Evolutionary conservation across 257 asterid species (phyloP), one percentile per base, ranked within the genome.

Genomic region (Solanum chiquidenum): DNA sequence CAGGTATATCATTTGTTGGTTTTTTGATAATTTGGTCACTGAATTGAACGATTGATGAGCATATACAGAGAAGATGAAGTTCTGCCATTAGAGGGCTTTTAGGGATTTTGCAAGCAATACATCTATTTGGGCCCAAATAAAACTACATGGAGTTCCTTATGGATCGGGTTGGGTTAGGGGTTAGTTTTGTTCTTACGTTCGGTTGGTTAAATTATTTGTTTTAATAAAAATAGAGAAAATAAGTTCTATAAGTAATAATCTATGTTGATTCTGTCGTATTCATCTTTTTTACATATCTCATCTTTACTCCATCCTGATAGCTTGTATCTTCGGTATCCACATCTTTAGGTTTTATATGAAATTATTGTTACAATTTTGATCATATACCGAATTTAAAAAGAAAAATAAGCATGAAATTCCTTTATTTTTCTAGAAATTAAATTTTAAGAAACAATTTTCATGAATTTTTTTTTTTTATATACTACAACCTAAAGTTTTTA

Each of bases 1-100:
- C 5, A 84, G 89, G 58, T 66, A 49, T 86, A 88, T 87, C 97
- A 93, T 79, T 88, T 38, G 49, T 46, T 84, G 73, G 62, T 1
- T 75, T 4, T 71, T 33, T 49, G 83, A 42, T 20, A 27, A 60
- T 33, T 86, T 86, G 69, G 49, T 71, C 12, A 12, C 16, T 80
- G 68, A 44, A 55, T n/a, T 20, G 64, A 55, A 52, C 34, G 33
- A 69, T 16, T n/a, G 68, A 42, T 25, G 83, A 27, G 58, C 44
- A 14, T 2, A 35, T 13, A 35, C 83, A 25, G n/a, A n/a, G 83
- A 85, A 85, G 60, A 76, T 40, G 83, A 27, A n/a, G n/a, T 68
- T 85, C 21, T 6, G 80, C 80, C 85, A 80, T 25, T 80, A 13
- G 66, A 27, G 10, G 40, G 64, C n/a, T 25, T 77, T 77, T 25